These are phyloP conservation scores for Talaromyces sp. DNA, from an alignment of 2,329 filamentous ascomycete species.

Conservation along the genomic window DNA sequence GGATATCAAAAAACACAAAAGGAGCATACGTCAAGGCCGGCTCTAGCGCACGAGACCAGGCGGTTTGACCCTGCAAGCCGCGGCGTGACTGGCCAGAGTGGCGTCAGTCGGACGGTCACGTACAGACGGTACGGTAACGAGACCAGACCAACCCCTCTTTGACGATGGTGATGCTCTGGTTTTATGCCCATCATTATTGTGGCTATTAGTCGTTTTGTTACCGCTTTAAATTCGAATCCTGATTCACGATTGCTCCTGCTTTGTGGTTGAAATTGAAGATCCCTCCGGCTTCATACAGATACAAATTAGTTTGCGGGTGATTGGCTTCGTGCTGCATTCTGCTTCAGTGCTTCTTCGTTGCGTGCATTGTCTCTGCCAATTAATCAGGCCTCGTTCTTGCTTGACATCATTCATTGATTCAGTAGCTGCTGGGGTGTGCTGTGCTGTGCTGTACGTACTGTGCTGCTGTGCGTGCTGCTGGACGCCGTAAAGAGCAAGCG, in stretches of 20 bases:
- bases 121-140: not conserved
- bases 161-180: too few relatives aligned
- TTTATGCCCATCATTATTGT: not conserved
- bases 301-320: not conserved
- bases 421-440: not conserved
- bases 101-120: not conserved
- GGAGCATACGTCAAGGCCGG: slow-evolving; percentile 4
- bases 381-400: not conserved
- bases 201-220: too few relatives aligned
- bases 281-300: too few relatives aligned
- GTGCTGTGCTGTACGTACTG: not conserved
- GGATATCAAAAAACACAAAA: not conserved
- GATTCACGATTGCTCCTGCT: not conserved
- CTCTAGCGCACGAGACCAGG: not conserved
- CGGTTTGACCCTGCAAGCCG: not conserved
- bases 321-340: not conserved
- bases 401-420: not conserved
- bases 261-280: not conserved
- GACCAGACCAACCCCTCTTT: not conserved
- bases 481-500: slow-evolving; percentile 22
- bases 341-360: not conserved
- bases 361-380: not conserved
- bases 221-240: not conserved
- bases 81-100: not conserved
- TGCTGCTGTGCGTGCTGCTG: slow-evolving; percentile 13